These are phyloP conservation scores for Solanum boliviense DNA, from an alignment of 257 asterid species.

Conservation along the genomic window DNA sequence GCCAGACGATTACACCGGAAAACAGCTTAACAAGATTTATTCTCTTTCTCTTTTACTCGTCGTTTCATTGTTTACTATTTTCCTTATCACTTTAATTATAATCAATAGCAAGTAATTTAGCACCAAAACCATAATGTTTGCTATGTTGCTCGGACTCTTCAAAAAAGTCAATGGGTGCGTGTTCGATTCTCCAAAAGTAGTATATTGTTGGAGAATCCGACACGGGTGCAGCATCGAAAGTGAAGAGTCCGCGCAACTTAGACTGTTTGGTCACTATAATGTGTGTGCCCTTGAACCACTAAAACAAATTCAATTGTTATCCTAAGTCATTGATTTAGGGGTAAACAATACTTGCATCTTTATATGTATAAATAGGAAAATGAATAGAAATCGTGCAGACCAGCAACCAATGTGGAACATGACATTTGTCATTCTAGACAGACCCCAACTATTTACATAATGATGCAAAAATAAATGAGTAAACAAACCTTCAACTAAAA, in stretches of 20 bases:
- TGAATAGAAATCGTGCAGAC: background rate
- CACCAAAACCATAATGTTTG: background rate
- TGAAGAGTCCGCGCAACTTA: too few species aligned
- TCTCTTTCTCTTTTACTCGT: background rate
- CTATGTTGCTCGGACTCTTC: too few species aligned
- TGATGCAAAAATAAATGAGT: background rate
- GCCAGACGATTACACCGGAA: background rate
- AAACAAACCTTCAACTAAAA: background rate
- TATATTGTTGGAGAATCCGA: too few species aligned
- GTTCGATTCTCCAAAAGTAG: too few species aligned
- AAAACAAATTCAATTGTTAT: background rate
- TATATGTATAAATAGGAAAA: background rate
- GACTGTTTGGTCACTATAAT: background rate
- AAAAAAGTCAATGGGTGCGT: too few species aligned
- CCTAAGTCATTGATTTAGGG: background rate
- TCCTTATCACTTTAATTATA: background rate
- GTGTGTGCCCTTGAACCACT: background rate
- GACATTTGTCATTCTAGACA: background rate
- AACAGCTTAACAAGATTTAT: background rate
- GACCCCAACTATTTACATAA: background rate
- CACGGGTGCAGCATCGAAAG: too few species aligned
- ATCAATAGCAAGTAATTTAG: background rate
- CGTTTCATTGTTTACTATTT: background rate
- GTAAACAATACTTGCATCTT: background rate
- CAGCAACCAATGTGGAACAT: background rate